A percentile compares a stretch with the other conserved stretches of the same genome.
phyloP scores from a whole-genome alignment of 129 eudicot species.

The Erigeron canadensis region DNA sequence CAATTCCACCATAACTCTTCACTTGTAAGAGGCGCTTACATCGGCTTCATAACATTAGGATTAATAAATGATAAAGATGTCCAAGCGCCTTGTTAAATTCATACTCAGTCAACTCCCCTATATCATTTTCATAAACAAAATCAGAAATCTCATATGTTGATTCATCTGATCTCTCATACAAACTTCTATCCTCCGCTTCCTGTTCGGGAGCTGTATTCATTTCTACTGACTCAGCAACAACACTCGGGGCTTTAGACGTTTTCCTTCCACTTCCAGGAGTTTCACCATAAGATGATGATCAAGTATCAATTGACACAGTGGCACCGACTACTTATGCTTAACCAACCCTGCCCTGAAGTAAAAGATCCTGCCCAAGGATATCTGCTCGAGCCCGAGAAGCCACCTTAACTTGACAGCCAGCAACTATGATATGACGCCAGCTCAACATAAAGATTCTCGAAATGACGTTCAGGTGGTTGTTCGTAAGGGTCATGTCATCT shows the following conservation, averaged over 20 bases:
- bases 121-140: slow-evolving; percentile 67
- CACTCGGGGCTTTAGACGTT: slow-evolving; percentile 47
- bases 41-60: slow-evolving; percentile 64
- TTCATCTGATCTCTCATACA: slow-evolving; percentile 56
- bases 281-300: slow-evolving; percentile 70
- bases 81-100: slow-evolving; percentile 82
- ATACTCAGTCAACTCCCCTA: slow-evolving; percentile 63
- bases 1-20: slow-evolving; percentile 99
- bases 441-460: slow-evolving; percentile 70
- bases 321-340: slow-evolving; percentile 86
- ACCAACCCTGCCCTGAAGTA: slow-evolving; percentile 95
- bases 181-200: slow-evolving; percentile 37
- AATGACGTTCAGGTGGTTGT: slow-evolving; percentile 39
- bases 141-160: slow-evolving; percentile 57
- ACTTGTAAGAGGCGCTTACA: slow-evolving; percentile 77
- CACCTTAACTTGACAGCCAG: slow-evolving; percentile 77
- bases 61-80: slow-evolving; percentile 87
- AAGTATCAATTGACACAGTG: slow-evolving; percentile 69
- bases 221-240: slow-evolving; percentile 52
- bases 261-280: slow-evolving; percentile 90
- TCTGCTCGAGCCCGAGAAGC: slow-evolving; percentile 97
- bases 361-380: slow-evolving; percentile 76
- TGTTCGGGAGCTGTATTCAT: slow-evolving; percentile 38
- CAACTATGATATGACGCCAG: slow-evolving; percentile 77
- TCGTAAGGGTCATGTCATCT: slow-evolving; percentile 45